Percentiles rank a stretch among this genome's conserved stretches.
phyloP scores from a whole-genome alignment of 2,329 filamentous ascomycete genomes.

The Colletotrichum eremochloae region DNA sequence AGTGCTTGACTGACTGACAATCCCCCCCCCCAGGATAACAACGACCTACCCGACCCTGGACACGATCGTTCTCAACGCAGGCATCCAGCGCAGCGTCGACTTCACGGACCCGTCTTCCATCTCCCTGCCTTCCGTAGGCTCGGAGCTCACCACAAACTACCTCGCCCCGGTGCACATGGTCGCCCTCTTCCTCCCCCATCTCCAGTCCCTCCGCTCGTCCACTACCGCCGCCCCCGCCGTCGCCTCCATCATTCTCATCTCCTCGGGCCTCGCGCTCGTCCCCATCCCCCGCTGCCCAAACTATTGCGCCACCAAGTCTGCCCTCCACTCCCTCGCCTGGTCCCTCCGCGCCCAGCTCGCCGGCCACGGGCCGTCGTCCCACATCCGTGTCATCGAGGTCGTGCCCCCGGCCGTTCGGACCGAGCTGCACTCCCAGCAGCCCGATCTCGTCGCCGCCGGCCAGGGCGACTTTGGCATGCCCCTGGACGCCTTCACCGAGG shows the following conservation, averaged over 20 bases:
- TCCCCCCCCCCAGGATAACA: slow-evolving; percentile 48
- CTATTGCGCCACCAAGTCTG: slow-evolving; percentile 68
- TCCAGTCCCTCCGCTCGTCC: slow-evolving; percentile 48
- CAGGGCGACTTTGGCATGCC: slow-evolving; percentile 53
- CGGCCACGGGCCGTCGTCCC: slow-evolving; percentile 49
- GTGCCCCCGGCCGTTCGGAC: slow-evolving; percentile 61
- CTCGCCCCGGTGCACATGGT: slow-evolving; percentile 59
- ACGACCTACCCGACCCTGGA: slow-evolving; percentile 63
- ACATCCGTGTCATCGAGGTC: slow-evolving; percentile 61
- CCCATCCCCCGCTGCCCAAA: slow-evolving; percentile 61
- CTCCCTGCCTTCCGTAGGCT: slow-evolving; percentile 53
- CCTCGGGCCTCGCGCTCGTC: slow-evolving; percentile 61
- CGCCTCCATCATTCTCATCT: slow-evolving; percentile 52
- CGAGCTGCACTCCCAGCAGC: slow-evolving; percentile 61
- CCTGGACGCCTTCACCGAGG: slow-evolving; percentile 57
- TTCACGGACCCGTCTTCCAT: slow-evolving; percentile 57
- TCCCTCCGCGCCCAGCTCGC: slow-evolving; percentile 59
- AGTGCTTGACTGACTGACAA: background rate
- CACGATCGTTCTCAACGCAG: slow-evolving; percentile 69
- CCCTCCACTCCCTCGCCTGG: slow-evolving; percentile 62
- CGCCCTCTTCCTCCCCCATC: slow-evolving; percentile 61
- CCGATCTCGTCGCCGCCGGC: slow-evolving; percentile 51
- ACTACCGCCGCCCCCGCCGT: background rate
- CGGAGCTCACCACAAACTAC: slow-evolving; percentile 64
- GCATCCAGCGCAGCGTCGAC: slow-evolving; percentile 63